These are phyloP conservation scores for Chalaropsis thielavioides DNA, from an alignment of 2,329 filamentous ascomycete genomes.

Conservation along the genomic window DNA sequence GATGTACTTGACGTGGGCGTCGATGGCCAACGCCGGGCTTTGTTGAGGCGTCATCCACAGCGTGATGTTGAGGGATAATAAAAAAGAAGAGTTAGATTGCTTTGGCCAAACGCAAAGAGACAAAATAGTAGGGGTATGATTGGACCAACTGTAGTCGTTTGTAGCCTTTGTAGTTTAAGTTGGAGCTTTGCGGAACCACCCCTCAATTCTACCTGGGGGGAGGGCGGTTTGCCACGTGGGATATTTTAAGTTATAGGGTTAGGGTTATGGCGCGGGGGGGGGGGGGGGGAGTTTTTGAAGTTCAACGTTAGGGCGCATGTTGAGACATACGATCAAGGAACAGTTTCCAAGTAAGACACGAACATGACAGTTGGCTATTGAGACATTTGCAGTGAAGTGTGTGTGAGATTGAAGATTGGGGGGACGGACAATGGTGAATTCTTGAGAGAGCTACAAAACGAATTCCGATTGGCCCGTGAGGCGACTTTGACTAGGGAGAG, in stretches of 20 bases:
- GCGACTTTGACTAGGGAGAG: neutral
- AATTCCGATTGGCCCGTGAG: neutral
- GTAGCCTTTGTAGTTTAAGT: neutral
- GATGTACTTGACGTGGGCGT: conserved; percentile 75
- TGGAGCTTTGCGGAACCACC: neutral
- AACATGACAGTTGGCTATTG: neutral
- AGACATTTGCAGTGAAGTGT: neutral
- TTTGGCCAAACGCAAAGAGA: neutral
- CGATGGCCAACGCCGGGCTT: conserved; percentile 34
- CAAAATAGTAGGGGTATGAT: too few species aligned
- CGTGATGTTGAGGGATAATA: neutral
- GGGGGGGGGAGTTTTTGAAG: too few species aligned
- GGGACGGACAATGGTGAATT: neutral
- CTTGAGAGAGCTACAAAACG: neutral
- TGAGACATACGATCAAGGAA: neutral
- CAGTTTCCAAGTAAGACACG: neutral
- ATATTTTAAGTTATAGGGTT: neutral
- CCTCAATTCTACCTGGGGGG: neutral
- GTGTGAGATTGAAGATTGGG: too few species aligned
- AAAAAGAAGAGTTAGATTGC: neutral
- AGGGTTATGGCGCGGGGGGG: too few species aligned
- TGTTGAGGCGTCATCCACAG: conserved; percentile 21
- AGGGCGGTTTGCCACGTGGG: neutral
- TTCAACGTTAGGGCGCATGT: neutral
- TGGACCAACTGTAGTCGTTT: too few species aligned